Evolutionary conservation across 2,329 filamentous ascomycete species (phyloP).

Genomic region (Alternaria sp.): DNA sequence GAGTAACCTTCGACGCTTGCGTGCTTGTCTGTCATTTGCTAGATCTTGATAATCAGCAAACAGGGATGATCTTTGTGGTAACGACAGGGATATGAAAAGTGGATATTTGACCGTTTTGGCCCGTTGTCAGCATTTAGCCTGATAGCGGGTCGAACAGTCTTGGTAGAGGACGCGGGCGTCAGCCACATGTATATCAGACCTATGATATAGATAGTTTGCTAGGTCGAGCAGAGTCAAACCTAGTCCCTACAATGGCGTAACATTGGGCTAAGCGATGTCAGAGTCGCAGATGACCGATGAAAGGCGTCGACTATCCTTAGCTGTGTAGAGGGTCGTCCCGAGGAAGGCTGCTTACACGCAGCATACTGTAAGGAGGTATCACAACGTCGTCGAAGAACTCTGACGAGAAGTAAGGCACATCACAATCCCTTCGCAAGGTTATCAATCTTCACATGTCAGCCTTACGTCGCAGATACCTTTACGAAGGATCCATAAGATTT

Average conservation of each 20-base stretch:
- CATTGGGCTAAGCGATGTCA: slow-evolving; percentile 22
- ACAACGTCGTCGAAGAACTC: background rate
- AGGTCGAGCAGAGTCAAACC: slow-evolving; percentile 24
- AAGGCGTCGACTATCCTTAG: slow-evolving; percentile 17
- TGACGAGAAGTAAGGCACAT: background rate
- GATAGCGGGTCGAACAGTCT: slow-evolving; percentile 28
- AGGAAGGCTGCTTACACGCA: slow-evolving; percentile 37
- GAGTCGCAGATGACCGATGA: slow-evolving; percentile 15
- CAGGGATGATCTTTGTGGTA: slow-evolving; percentile 25
- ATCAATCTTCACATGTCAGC: slow-evolving; percentile 9
- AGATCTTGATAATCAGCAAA: slow-evolving; percentile 21
- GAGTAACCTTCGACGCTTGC: slow-evolving; percentile 31
- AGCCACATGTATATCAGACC: slow-evolving; percentile 34
- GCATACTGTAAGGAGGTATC: slow-evolving; percentile 10
- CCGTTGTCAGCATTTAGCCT: slow-evolving; percentile 34
- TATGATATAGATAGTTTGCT: slow-evolving; percentile 28
- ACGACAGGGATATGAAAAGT: slow-evolving; percentile 29
- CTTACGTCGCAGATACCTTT: background rate
- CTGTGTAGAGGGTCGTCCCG: slow-evolving; percentile 38
- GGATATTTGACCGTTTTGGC: slow-evolving; percentile 31
- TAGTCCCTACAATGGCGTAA: slow-evolving; percentile 22
- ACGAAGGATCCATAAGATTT: background rate
- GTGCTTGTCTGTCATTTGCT: slow-evolving; percentile 31
- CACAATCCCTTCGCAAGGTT: background rate
- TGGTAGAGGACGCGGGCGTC: slow-evolving; percentile 27